Evolutionary conservation across 768 basidiomycete species (phyloP).

Genomic region (Neoboletus subvelutipes): DNA sequence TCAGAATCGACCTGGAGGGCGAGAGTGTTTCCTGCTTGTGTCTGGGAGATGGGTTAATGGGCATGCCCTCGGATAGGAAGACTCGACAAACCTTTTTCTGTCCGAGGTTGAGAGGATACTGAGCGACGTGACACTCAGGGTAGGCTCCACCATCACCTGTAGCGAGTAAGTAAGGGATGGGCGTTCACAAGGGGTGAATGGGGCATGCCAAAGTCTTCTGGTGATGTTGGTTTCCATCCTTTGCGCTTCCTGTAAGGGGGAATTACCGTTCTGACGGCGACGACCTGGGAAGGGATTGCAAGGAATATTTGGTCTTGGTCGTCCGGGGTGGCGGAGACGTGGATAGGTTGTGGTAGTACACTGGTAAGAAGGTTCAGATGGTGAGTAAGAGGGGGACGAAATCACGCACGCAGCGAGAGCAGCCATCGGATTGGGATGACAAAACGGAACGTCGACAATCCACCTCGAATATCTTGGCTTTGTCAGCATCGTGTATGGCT

Average conservation of each 20-base stretch:
- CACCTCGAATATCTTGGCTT: constrained; percentile 7
- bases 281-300: constrained; percentile 32
- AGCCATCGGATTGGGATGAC: constrained; percentile 38
- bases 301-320: constrained; percentile 56
- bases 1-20: constrained; percentile 96
- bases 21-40: constrained; percentile 89
- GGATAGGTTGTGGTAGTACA: constrained; percentile 64
- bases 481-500: constrained; percentile 21
- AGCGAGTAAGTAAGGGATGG: constrained; percentile 1
- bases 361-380: constrained; percentile 36
- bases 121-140: constrained; percentile 95
- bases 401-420: constrained; percentile 74
- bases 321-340: constrained; percentile 52
- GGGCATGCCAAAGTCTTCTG: constrained; percentile 78
- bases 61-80: neutral
- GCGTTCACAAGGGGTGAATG: constrained; percentile 3
- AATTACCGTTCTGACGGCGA: constrained; percentile 52
- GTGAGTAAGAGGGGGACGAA: neutral
- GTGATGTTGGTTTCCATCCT: constrained; percentile 83
- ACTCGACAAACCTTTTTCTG: constrained; percentile 75
- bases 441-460: constrained; percentile 19
- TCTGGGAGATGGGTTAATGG: constrained; percentile 43
- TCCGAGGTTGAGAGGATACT: constrained; percentile 95
- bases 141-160: constrained; percentile 82
- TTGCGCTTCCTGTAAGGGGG: constrained; percentile 85